Base-by-base conservation (phyloP, 192 early-diverging fungal species). In the Podila horticola region DNA sequence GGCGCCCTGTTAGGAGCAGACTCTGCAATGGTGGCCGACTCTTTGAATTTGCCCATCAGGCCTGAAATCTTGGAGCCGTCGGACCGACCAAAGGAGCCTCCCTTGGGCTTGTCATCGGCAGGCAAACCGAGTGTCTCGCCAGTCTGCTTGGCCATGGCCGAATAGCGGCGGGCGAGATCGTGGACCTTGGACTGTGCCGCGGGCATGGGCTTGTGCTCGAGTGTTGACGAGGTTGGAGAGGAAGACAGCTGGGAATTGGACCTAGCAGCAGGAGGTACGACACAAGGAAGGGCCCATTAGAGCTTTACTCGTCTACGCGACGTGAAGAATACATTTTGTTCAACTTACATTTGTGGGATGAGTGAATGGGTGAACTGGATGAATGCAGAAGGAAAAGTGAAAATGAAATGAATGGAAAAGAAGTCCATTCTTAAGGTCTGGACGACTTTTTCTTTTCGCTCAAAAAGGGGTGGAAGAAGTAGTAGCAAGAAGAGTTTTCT, bases 121-220 rank as follows among this genome's bases (percentile, higher is more conserved):
- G 62, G 49, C 33, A 66, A 13, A 7, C 22, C 63, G 8, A 65
- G 38, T 19, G 38, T 29, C 8, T 26, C 28, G 20, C 22, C 34
- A n/a, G n/a, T n/a, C 8, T 38, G 26, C 51, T 73, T 73, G 15
- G 71, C 50, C 33, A 73, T 65, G 55, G 71, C 63, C n/a, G 71
- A 73, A 51, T 65, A 73, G 11, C 62, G 62, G 33, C 71, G 62
- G 22, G 71, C 71, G 0, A 73, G 63, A 12, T 73, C 63, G 50
- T 73, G 62, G 28, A 73, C 71, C 28, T 58, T 57, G 63, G 71
- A 73, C 49, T 71, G 69, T 4, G 62, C 50, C 30, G 61, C 61
- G 20, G 69, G 69, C 7, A 64, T 19, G 22, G 69, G 62, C 50
- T 63, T 71, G 50, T 71, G 69, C 67, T 68, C 67, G 34, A 68